phyloP scores from a whole-genome alignment of 2,329 filamentous ascomycete genomes.

The Exophiala bonariae region DNA sequence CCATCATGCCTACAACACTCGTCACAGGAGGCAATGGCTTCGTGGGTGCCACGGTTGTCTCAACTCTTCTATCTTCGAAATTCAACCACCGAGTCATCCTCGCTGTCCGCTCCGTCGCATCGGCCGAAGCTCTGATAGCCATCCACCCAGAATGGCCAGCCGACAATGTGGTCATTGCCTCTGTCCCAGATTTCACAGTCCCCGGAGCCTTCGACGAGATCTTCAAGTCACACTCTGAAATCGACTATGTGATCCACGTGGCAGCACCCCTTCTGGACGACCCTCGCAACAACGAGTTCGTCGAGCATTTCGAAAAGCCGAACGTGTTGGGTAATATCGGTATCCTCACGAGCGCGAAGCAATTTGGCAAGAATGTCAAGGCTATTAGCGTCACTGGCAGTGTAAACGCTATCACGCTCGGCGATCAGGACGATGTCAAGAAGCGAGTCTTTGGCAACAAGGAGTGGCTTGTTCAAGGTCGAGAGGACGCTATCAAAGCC shows the following conservation, averaged over 20 bases:
- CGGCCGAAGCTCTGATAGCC: slow-evolving; percentile 59
- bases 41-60: slow-evolving; percentile 79
- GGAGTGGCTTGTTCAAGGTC: slow-evolving; percentile 12
- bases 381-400: slow-evolving; percentile 20
- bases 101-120: slow-evolving; percentile 60
- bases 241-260: slow-evolving; percentile 73
- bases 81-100: slow-evolving; percentile 60
- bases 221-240: slow-evolving; percentile 61
- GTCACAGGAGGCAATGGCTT: slow-evolving; percentile 84
- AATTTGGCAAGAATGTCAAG: slow-evolving; percentile 17
- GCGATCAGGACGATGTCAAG: slow-evolving; percentile 21
- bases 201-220: slow-evolving; percentile 68
- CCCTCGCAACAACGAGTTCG: slow-evolving; percentile 30
- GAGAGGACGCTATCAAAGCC: slow-evolving; percentile 19
- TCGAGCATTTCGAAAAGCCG: slow-evolving; percentile 19
- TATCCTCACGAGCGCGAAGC: slow-evolving; percentile 12
- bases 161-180: slow-evolving; percentile 59
- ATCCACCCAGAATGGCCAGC: slow-evolving; percentile 52
- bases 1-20: slow-evolving; percentile 56
- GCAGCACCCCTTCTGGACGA: slow-evolving; percentile 73
- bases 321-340: slow-evolving; percentile 17
- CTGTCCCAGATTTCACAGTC: slow-evolving; percentile 71
- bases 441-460: slow-evolving; percentile 10
- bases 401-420: slow-evolving; percentile 18
- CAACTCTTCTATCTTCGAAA: slow-evolving; percentile 42